Evolutionary conservation across 495 filamentous ascomycete genomes (phyloP), one percentile per base, ranked within the genome.

Genomic region (Viridothelium virens): DNA sequence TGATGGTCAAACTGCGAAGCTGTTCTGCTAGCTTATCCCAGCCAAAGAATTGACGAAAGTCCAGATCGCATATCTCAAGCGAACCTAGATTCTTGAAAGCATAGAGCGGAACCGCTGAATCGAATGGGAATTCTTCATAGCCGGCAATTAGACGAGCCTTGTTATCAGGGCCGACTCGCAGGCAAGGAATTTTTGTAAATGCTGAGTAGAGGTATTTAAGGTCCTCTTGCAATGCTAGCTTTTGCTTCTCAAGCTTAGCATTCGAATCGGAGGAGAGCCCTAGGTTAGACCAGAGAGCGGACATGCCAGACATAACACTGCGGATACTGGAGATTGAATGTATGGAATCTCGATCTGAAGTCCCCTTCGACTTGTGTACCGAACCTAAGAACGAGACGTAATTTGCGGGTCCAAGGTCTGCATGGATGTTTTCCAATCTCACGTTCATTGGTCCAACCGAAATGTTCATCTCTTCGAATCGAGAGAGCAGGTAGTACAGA

Each of bases 91-190:
- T 98, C 80, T 98, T 97, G 83, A 98, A 97, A 36, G 89, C 88
- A 74, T 91, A 87, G 11, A 97, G 79, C 18, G 94, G 94, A 36
- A 98, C 94, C n/a, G 94, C 94, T 47, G 91, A 94, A 74, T 98
- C 94, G 75, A 98, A 96, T 2, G 94, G 94, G 72, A 98, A 98
- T 73, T 97, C 94, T 76, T 98, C 94, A 73, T 92, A 97, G 38
- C 92, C 93, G 66, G 86, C 83, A 68, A 98, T 96, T 71, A 96
- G 77, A 50, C 88, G 86, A 44, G 92, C 91, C 61, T 90, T 89
- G 77, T 90, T 91, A 76, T 97, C 94, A 7, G 92, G 92, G 59
- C 92, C 86, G 62, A 98, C 79, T 65, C 88, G 86, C 53, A 98
- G 80, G 71, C 89, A 96, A 2, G 94, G 94, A 65, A 97, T 96